Evolutionary conservation across 345 rosid genomes (phyloP).

Genomic region (Eucalyptus erythrocorys): DNA sequence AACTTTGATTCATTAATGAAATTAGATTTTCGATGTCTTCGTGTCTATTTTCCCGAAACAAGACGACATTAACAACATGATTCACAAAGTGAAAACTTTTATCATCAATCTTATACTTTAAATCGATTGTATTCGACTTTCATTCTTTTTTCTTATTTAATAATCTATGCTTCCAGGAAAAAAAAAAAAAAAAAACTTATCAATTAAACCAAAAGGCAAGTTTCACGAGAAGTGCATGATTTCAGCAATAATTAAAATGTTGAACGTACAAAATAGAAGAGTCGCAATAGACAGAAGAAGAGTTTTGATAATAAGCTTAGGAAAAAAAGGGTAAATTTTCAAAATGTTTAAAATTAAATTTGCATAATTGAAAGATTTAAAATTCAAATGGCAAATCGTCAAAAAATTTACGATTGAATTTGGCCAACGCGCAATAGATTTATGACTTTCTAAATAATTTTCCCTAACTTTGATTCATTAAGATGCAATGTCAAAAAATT

Average conservation of each 20-base stretch:
- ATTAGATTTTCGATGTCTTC: not conserved
- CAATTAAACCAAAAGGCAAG: not conserved
- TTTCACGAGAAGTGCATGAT: not conserved
- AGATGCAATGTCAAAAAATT: not conserved
- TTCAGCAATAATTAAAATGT: not conserved
- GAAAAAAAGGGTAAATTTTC: accelerated
- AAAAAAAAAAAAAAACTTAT: not conserved
- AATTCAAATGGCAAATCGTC: accelerated
- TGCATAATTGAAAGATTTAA: too few relatives aligned
- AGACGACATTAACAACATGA: not conserved
- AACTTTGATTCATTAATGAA: not conserved
- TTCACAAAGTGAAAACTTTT: not conserved
- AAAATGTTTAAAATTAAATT: accelerated
- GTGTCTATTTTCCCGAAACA: not conserved
- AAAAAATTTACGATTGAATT: too few relatives aligned
- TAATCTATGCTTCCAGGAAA: not conserved
- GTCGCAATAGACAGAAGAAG: not conserved
- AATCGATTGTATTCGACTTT: not conserved
- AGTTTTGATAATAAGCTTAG: accelerated
- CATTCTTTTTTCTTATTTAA: not conserved
- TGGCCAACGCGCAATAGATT: accelerated
- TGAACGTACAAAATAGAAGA: not conserved
- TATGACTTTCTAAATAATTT: not conserved
- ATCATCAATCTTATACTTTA: not conserved
- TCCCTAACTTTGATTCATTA: not conserved